Evolutionary conservation across 75 land plant genomes (phyloP).

Genomic region (Adiantum capillusveneris): DNA sequence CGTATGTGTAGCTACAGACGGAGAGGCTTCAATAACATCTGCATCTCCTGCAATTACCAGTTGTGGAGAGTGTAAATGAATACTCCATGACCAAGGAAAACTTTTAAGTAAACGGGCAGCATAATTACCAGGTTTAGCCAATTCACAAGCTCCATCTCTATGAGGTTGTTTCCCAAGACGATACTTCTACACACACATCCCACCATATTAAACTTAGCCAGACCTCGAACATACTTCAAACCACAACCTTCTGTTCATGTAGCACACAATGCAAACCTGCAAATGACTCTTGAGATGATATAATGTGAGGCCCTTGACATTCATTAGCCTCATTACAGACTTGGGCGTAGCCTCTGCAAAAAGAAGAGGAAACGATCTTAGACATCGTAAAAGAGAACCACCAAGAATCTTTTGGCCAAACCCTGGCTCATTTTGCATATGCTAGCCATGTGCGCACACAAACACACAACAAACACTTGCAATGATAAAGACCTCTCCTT

Average conservation of each 20-base stretch:
- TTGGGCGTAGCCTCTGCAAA: slow-evolving; percentile 65
- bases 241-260: no score
- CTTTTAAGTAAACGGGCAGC: no score
- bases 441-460: no score
- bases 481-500: no score
- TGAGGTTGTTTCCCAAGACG: slow-evolving; percentile 51
- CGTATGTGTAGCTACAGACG: background rate
- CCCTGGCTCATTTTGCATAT: no score
- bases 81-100: no score
- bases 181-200: slow-evolving; percentile 35
- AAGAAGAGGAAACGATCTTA: no score
- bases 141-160: slow-evolving; percentile 1
- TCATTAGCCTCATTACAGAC: slow-evolving; percentile 52
- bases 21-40: background rate
- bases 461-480: no score
- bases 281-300: slow-evolving; percentile 72
- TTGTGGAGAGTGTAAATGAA: no score
- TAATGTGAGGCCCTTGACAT: slow-evolving; percentile 58
- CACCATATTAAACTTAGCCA: background rate
- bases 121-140: no score
- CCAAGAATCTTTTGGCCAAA: no score
- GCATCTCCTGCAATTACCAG: background rate
- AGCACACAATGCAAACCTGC: slow-evolving; percentile 28
- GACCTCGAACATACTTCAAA: background rate
- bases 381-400: no score